Conservation (phyloP, 768 basidiomycete species). For the Pisolithus orientalis region DNA sequence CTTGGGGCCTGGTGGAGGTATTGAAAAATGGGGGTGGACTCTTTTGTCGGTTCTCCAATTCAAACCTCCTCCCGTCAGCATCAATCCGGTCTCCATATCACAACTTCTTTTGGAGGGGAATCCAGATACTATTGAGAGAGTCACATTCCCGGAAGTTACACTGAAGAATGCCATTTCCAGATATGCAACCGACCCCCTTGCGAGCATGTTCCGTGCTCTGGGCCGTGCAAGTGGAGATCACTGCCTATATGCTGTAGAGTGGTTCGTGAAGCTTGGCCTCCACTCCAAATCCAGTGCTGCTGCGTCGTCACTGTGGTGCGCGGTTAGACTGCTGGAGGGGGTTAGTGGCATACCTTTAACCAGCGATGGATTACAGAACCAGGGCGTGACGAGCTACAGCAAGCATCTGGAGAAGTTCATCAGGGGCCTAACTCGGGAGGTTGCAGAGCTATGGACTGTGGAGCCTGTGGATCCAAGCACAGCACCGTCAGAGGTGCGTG, state of each 20-base stretch:
- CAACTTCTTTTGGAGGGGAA: conserved; percentile 53
- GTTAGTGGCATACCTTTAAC: conserved; percentile 44
- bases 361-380: conserved; percentile 8
- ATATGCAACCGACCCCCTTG: conserved; percentile 48
- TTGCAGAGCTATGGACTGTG: conserved; percentile 70
- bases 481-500: conserved; percentile 6
- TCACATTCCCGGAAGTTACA: conserved; percentile 51
- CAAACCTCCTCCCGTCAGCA: conserved; percentile 41
- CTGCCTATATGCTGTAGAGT: conserved; percentile 74
- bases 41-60: conserved; percentile 81
- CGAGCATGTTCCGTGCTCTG: conserved; percentile 66
- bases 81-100: conserved; percentile 42
- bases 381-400: conserved; percentile 19
- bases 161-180: conserved; percentile 51
- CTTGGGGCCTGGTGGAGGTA: conserved; percentile 74
- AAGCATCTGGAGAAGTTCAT: conserved; percentile 59
- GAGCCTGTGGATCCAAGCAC: conserved; percentile 27
- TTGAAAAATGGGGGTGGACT: conserved; percentile 91
- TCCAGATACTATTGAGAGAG: conserved; percentile 28
- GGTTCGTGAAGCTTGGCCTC: conserved; percentile 59
- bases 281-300: conserved; percentile 39
- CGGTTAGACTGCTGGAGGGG: conserved; percentile 71
- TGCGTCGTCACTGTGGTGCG: conserved; percentile 81
- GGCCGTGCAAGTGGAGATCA: conserved; percentile 64
- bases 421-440: conserved; percentile 51